Percentiles rank a stretch among this genome's conserved stretches.
These are phyloP conservation scores for Gonium pectorale DNA, from an alignment of 139 green algal species.

Conservation along the genomic window DNA sequence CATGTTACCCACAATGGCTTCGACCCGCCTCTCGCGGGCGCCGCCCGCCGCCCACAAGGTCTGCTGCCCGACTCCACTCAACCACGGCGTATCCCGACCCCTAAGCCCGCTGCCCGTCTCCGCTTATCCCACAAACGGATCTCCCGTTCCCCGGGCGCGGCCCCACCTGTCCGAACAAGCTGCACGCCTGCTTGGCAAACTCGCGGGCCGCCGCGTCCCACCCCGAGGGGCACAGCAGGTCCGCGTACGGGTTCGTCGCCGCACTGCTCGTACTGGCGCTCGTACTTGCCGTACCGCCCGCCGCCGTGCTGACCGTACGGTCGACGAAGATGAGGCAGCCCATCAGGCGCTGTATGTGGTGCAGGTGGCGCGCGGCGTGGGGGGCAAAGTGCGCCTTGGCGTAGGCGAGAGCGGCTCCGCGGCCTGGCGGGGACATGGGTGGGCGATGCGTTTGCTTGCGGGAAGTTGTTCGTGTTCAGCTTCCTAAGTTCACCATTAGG, in stretches of 20 bases:
- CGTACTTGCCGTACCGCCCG: neutral
- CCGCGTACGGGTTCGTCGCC: slow-evolving; percentile 61
- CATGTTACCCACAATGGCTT: no score
- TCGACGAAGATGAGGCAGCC: slow-evolving; percentile 83
- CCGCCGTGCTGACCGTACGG: slow-evolving; percentile 3
- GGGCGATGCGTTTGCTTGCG: no score
- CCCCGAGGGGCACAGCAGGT: slow-evolving; percentile 66
- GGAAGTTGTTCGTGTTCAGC: no score
- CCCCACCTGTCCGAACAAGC: slow-evolving; percentile 84
- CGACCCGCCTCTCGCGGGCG: no score
- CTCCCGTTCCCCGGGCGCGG: neutral
- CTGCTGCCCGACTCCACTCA: no score
- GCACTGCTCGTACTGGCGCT: neutral
- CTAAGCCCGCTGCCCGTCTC: no score
- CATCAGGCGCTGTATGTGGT: slow-evolving; percentile 91
- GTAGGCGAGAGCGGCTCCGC: slow-evolving; percentile 80
- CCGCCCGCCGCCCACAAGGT: no score
- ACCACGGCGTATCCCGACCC: no score
- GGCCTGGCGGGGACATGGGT: slow-evolving; percentile 42
- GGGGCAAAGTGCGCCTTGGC: slow-evolving; percentile 77
- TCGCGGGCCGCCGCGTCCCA: slow-evolving; percentile 83
- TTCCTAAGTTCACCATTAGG: no score
- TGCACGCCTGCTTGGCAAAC: slow-evolving; percentile 88
- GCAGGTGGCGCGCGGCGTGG: slow-evolving; percentile 67
- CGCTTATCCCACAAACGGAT: no score